phyloP scores from a whole-genome alignment of 1,139 yeast species.

The Blastobotrys apis region DNA sequence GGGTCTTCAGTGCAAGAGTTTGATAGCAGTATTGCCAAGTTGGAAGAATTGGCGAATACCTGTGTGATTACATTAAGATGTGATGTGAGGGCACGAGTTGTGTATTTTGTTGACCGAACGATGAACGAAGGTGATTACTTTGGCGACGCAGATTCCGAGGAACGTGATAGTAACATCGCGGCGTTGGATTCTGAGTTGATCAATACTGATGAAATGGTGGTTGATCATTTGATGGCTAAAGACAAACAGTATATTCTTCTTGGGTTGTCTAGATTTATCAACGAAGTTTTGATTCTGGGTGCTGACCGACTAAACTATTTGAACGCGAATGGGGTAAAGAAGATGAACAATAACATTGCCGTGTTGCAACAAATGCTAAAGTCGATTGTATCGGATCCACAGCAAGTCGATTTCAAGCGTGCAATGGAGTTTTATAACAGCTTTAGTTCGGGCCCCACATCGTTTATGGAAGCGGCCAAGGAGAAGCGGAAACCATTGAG shows the following conservation, averaged over 20 bases:
- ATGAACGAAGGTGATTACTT: slow-evolving; percentile 38
- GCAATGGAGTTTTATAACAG: slow-evolving; percentile 58
- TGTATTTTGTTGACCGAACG: slow-evolving; percentile 53
- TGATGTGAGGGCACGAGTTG: slow-evolving; percentile 59
- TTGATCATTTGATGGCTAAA: slow-evolving; percentile 28
- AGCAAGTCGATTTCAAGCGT: slow-evolving; percentile 53
- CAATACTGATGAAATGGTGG: slow-evolving; percentile 43
- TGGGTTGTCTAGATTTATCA: slow-evolving; percentile 59
- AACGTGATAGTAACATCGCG: slow-evolving; percentile 59
- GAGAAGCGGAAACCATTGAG: slow-evolving; percentile 18
- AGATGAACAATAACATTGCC: slow-evolving; percentile 61
- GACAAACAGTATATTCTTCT: slow-evolving; percentile 34
- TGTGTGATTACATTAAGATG: slow-evolving; percentile 58
- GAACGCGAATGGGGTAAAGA: slow-evolving; percentile 63
- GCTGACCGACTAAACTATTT: slow-evolving; percentile 52
- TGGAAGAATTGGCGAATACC: slow-evolving; percentile 46
- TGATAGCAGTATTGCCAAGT: slow-evolving; percentile 44
- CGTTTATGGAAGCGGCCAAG: slow-evolving; percentile 24
- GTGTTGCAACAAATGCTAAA: slow-evolving; percentile 74
- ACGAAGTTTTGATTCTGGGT: slow-evolving; percentile 55
- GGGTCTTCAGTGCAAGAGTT: slow-evolving; percentile 46
- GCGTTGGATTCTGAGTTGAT: slow-evolving; percentile 57
- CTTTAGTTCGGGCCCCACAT: slow-evolving; percentile 36
- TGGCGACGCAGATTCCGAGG: slow-evolving; percentile 52
- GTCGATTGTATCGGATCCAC: slow-evolving; percentile 54